These are phyloP conservation scores for Entoloma clypeatum DNA, from an alignment of 1,284 basidiomycete genomes.

Conservation along the genomic window DNA sequence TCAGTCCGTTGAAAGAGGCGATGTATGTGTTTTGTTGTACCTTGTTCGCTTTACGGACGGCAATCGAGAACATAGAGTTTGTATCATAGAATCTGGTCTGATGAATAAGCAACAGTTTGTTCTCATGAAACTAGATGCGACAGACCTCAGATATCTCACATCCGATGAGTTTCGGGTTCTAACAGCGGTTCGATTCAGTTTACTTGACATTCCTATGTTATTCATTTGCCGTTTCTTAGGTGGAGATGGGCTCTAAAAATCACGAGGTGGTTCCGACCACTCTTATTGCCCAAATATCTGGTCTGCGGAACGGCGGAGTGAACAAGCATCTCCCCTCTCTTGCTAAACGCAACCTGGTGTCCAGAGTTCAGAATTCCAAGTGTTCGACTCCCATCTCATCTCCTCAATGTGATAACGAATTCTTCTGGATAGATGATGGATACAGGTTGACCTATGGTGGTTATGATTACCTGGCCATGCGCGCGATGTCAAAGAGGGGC, in stretches of 20 bases:
- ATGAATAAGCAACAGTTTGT: background rate
- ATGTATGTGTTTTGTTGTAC: slow-evolving; percentile 4
- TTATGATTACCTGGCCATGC: slow-evolving; percentile 93
- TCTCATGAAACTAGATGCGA: slow-evolving; percentile 90
- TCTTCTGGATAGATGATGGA: slow-evolving; percentile 74
- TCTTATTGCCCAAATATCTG: slow-evolving; percentile 90
- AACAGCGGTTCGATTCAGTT: slow-evolving; percentile 62
- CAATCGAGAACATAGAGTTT: slow-evolving; percentile 11
- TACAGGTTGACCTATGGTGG: slow-evolving; percentile 97
- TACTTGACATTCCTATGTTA: slow-evolving; percentile 3
- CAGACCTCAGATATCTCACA: slow-evolving; percentile 90
- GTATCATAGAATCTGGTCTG: no score
- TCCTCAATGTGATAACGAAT: slow-evolving; percentile 14
- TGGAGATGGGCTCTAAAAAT: slow-evolving; percentile 98
- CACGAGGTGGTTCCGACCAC: slow-evolving; percentile 92
- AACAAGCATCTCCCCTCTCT: slow-evolving; percentile 91
- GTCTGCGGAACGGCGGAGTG: slow-evolving; percentile 86
- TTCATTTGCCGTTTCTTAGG: slow-evolving; percentile 41
- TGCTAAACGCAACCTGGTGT: slow-evolving; percentile 89
- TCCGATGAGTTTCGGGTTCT: slow-evolving; percentile 94
- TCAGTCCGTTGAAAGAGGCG: background rate
- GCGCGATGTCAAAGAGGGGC: slow-evolving; percentile 88
- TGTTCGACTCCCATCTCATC: slow-evolving; percentile 46
- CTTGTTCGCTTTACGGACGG: slow-evolving; percentile 20
- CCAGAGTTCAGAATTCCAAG: slow-evolving; percentile 87